Evolutionary conservation across 208 protist genomes (phyloP).

Genomic region (Leishmania mexicana): DNA sequence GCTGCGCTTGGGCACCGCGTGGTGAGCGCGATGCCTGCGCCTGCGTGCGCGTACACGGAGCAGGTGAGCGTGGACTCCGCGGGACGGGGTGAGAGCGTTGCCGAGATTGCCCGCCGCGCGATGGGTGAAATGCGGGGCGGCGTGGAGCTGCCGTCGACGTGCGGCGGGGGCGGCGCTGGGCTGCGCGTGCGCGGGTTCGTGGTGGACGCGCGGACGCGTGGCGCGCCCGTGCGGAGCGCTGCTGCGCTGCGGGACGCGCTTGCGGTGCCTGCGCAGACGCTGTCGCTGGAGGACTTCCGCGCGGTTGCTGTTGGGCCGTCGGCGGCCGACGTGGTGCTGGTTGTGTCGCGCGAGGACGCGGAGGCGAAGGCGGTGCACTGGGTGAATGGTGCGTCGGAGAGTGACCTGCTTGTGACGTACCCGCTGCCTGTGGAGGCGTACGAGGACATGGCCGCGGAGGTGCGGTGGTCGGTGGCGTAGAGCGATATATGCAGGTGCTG

Average conservation of each 20-base stretch:
- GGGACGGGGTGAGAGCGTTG: neutral
- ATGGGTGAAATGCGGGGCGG: neutral
- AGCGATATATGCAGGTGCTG: neutral
- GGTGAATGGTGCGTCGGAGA: constrained; percentile 46
- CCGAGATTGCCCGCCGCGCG: neutral
- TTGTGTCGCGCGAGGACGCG: constrained; percentile 39
- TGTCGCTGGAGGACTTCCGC: constrained; percentile 62
- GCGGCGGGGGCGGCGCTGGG: constrained; percentile 11
- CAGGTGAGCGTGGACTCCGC: neutral
- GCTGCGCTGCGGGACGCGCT: constrained; percentile 19
- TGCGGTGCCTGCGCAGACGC: constrained; percentile 45
- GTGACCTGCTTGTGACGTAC: constrained; percentile 52
- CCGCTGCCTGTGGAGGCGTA: constrained; percentile 44
- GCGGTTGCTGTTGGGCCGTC: constrained; percentile 29
- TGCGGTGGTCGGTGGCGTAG: constrained; percentile 22
- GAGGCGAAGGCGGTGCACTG: constrained; percentile 45
- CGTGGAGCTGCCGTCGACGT: constrained; percentile 25
- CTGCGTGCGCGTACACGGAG: constrained; percentile 25
- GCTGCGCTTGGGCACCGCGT: constrained; percentile 18
- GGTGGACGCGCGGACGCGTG: constrained; percentile 30
- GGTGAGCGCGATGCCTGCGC: constrained; percentile 30
- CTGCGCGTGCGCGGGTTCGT: constrained; percentile 37
- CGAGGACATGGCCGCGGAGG: constrained; percentile 39
- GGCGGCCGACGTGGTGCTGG: constrained; percentile 27
- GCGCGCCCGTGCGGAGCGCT: constrained; percentile 1